Conservation (phyloP, 768 basidiomycete species). For the Agaricus subrufescens region DNA sequence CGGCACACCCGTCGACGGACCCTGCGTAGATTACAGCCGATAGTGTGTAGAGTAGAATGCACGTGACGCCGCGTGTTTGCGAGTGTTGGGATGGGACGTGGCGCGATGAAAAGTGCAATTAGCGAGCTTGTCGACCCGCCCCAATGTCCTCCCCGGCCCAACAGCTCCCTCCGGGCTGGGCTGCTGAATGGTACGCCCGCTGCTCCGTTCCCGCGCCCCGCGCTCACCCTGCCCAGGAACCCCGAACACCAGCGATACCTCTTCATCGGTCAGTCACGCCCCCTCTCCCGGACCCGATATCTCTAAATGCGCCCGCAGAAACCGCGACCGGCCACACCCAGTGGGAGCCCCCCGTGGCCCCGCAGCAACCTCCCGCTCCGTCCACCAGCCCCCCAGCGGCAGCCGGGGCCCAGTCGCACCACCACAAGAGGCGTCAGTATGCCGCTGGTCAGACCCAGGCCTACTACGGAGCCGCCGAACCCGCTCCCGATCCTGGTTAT, state of each 20-base stretch:
- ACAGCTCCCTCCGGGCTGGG: slow-evolving; percentile 89
- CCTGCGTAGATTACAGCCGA: background rate
- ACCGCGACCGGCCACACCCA: slow-evolving; percentile 78
- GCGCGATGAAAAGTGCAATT: slow-evolving; percentile 14
- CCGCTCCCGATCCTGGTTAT: slow-evolving; percentile 41
- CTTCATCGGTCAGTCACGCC: slow-evolving; percentile 70
- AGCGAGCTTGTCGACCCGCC: slow-evolving; percentile 14
- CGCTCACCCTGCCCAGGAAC: slow-evolving; percentile 54
- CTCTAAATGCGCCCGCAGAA: slow-evolving; percentile 45
- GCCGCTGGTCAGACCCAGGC: slow-evolving; percentile 91
- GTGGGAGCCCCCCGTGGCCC: slow-evolving; percentile 74
- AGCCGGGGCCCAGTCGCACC: slow-evolving; percentile 43
- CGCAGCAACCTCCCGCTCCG: slow-evolving; percentile 23
- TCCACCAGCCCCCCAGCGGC: slow-evolving; percentile 38
- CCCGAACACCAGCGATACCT: slow-evolving; percentile 73
- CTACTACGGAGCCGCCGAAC: slow-evolving; percentile 60
- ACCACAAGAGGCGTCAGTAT: slow-evolving; percentile 82
- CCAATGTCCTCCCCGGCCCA: slow-evolving; percentile 50
- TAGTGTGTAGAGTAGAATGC: background rate
- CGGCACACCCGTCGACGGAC: background rate
- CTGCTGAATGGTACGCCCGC: slow-evolving; percentile 78
- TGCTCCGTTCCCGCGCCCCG: slow-evolving; percentile 4
- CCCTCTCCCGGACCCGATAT: slow-evolving; percentile 11
- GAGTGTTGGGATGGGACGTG: slow-evolving; percentile 24
- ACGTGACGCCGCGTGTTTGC: slow-evolving; percentile 24